These are phyloP conservation scores for Cupressus sempervirens DNA, from an alignment of 75 land plant species.

Conservation along the genomic window DNA sequence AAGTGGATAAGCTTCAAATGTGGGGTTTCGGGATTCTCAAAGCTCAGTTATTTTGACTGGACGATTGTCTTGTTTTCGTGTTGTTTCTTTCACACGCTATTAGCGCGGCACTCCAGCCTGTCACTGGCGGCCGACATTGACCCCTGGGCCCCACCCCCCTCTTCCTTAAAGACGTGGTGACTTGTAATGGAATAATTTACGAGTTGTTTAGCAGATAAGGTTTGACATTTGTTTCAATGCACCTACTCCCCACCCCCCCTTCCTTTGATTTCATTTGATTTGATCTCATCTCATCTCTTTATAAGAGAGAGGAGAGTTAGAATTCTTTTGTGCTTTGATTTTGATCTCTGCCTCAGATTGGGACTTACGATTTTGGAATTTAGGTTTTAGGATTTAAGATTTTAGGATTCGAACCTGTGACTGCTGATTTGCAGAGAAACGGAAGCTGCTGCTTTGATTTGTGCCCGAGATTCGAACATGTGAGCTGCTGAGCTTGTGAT, in stretches of 20 bases:
- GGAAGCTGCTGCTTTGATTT: too few species aligned
- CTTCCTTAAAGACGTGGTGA: neutral
- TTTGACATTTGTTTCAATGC: neutral
- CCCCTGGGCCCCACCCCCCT: neutral
- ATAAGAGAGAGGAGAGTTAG: neutral
- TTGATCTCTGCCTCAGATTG: too few species aligned
- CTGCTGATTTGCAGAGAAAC: too few species aligned
- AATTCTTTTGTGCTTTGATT: neutral
- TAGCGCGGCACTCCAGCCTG: neutral
- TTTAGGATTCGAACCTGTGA: too few species aligned
- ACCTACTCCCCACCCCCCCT: too few species aligned
- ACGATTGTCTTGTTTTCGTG: neutral
- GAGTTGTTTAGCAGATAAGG: neutral
- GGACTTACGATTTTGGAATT: too few species aligned
- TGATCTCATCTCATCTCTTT: too few species aligned
- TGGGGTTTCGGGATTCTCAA: too few species aligned
- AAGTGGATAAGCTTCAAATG: neutral
- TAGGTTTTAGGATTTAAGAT: too few species aligned
- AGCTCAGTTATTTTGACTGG: neutral
- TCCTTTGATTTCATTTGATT: too few species aligned
- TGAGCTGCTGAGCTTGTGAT: too few species aligned
- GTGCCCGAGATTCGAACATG: too few species aligned
- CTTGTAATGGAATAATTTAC: neutral
- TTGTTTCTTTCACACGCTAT: neutral
- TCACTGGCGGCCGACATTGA: neutral